Base-by-base conservation (phyloP, 176 grass and related monocot genomes). In the Aegilops bicornis region DNA sequence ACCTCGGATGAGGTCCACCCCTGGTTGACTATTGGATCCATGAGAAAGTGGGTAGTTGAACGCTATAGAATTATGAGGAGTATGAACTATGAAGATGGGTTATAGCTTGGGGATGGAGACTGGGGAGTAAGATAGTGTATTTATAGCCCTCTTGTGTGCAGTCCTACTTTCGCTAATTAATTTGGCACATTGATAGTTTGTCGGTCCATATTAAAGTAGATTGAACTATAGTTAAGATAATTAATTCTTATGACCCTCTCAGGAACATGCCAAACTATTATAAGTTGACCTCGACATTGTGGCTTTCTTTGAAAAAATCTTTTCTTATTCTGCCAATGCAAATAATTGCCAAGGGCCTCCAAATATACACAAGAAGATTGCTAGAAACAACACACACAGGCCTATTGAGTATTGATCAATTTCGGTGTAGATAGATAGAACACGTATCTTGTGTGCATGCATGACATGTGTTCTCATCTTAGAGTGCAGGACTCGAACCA, bases 1-100 rank as follows among this genome's bases (percentile, higher is more conserved):
- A 79, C 22, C 40, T 87, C 74, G 0, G 14, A 83, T 20, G 20
- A 11, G 15, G 19, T 79, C 84, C 84, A 87, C 20, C 43, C 73
- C 8, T 63, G 35, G 13, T 73, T 64, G 43, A 66, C 7, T 13
- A 1, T 27, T 19, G 33, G 6, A 66, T 73, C 22, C 80, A 87
- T 73, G 40, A 17, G 8, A 25, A 14, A 17, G 7, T 19, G 10
- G 45, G 17, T 8, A 39, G 17, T 31, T 76, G 8, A 15, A 74
- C 17, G 16, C 43, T 75, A 29, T 30, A 50, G 14, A 52, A 48
- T 8, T 29, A 29, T 75, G 24, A 76, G 24, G 19, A 52, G 25
- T 70, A 22, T n/a, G 67, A 70, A 70, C 67, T 69, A 39, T 37
- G 17, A 70, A 70, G 32, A 70, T 3, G 67, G 33, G 19, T n/a